Evolutionary conservation across 1,139 yeast species (phyloP), one percentile per base, ranked within the genome.

Genomic region (Yamadazyma atlantica): DNA sequence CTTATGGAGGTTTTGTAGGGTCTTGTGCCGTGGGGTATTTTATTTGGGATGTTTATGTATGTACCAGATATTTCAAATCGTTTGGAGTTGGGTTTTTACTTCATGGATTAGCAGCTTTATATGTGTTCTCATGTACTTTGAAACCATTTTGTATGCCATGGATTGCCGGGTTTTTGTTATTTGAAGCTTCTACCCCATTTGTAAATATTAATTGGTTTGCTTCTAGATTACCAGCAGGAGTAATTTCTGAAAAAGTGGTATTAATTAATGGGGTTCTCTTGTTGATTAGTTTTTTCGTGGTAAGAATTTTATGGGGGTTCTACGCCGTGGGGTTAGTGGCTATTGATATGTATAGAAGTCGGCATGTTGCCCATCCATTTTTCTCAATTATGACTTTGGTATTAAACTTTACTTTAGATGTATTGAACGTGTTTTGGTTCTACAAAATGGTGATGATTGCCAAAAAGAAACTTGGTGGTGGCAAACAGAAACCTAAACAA

Each of bases 121-220:
- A 74, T 43, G 96, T 88, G 32, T 89, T 86, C 57, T 62, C 66
- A 19, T 78, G 82, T 15, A 57, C 79, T 40, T 64, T 72, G 34
- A 40, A 49, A 8, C 80, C 80, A 11, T 75, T 66, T 51, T 70
- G 75, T 47, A 66, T 79, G 40, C 94, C 96, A 14, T 88, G 87
- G 75, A 76, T 87, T 46, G 94, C 96, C 1, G 78, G 82, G 8
- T 92, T 92, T 62, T 71, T 92, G 51, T 54, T 88, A 43, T 92
- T 92, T 64, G 98, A 92, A 63, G 72, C 85, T 41, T 86, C 96
- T 15, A 92, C 97, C 7, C 97, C 98, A 10, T 90, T 90, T 57
- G 81, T 92, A 41, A 90, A 92, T 64, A 61, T 89, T 46, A 85
- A 95, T 63, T 90, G 97, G 97, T 83, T 86, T 57, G 86, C 92